Evolutionary conservation across 2,329 filamentous ascomycete species (phyloP).

Genomic region (Cercospora sp.): DNA sequence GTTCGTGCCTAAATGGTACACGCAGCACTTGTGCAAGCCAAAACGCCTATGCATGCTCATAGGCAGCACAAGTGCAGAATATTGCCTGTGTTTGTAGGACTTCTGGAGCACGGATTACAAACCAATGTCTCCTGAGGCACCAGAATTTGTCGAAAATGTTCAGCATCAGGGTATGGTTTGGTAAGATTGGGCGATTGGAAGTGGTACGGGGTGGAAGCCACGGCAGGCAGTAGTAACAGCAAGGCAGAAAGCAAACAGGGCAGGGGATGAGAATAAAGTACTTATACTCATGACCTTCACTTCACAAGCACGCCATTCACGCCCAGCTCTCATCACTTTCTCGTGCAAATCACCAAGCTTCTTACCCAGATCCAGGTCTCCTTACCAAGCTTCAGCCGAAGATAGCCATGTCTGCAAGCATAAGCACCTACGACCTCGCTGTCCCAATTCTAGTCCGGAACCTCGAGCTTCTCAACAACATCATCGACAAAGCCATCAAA

Average conservation of each 20-base stretch:
- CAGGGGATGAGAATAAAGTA: background rate
- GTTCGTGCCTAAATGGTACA: background rate
- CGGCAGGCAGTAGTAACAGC: background rate
- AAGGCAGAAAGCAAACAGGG: background rate
- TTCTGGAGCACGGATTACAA: background rate
- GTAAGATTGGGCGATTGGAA: background rate
- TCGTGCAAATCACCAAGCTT: background rate
- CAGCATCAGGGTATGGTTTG: background rate
- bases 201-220: background rate
- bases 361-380: background rate
- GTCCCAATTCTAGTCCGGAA: constrained; percentile 48
- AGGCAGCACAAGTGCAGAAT: background rate
- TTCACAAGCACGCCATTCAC: constrained; percentile 7
- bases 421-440: constrained; percentile 26
- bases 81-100: background rate
- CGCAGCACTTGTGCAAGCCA: background rate
- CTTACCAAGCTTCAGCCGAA: background rate
- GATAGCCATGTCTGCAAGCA: constrained; percentile 6
- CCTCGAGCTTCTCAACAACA: constrained; percentile 45
- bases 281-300: background rate
- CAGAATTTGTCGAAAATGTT: background rate
- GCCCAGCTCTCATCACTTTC: background rate
- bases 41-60: background rate
- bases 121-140: background rate
- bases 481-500: constrained; percentile 50